Evolutionary conservation across 495 filamentous ascomycete genomes (phyloP).

Genomic region (Penicillium argentinense): DNA sequence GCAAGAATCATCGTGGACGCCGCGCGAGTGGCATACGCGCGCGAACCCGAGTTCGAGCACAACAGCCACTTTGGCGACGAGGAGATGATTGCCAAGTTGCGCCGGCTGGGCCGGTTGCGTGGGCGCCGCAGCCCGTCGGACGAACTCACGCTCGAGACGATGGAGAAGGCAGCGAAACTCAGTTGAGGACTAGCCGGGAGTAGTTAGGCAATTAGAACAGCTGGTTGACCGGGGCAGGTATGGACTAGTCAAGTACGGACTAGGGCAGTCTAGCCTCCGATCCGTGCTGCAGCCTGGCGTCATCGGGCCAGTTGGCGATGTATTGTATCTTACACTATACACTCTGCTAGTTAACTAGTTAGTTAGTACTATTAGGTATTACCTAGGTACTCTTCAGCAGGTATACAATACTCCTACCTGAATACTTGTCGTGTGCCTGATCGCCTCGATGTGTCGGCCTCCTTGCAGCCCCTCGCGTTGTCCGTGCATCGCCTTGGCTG

Average conservation of each 20-base stretch:
- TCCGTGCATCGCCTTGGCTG: conserved; percentile 15
- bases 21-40: conserved; percentile 75
- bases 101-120: conserved; percentile 61
- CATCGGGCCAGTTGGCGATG: no score
- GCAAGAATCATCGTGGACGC: conserved; percentile 84
- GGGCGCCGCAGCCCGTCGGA: conserved; percentile 45
- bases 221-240: no score
- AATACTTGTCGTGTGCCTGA: no score
- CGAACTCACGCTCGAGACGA: conserved; percentile 56
- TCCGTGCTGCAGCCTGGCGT: no score
- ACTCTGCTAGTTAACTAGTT: no score
- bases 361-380: no score
- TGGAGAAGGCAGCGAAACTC: conserved; percentile 57
- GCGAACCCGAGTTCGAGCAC: conserved; percentile 82
- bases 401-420: no score
- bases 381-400: no score
- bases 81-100: conserved; percentile 62
- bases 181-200: conserved; percentile 26
- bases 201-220: background rate
- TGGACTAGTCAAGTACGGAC: no score
- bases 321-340: no score
- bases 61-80: conserved; percentile 82
- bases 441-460: conserved; percentile 1
- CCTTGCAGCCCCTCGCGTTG: conserved; percentile 23
- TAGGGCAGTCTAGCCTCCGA: no score